Evolutionary conservation across 2,329 filamentous ascomycete species (phyloP).

Genomic region (Trichoderma breve): DNA sequence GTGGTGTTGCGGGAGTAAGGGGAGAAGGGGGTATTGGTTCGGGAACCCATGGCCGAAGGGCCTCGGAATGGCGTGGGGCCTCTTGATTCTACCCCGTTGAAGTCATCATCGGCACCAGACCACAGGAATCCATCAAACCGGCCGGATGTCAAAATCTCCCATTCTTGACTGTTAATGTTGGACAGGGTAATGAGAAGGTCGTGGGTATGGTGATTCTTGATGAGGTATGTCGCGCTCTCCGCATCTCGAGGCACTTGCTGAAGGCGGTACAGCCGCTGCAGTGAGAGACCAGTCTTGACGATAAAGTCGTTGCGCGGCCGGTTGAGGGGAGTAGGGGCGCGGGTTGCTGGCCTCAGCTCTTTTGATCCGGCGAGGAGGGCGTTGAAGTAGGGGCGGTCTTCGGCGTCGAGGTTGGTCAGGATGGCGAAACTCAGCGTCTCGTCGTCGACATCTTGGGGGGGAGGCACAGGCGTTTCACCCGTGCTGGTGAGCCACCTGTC

Average conservation of each 20-base stretch:
- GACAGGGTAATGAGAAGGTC: constrained; percentile 83
- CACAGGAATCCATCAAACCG: constrained; percentile 95
- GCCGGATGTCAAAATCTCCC: constrained; percentile 92
- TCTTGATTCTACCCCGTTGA: constrained; percentile 48
- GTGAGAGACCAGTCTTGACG: constrained; percentile 69
- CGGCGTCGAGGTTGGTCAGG: constrained; percentile 75
- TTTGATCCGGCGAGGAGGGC: constrained; percentile 66
- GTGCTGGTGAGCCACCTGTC: constrained; percentile 86
- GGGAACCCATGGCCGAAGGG: constrained; percentile 43
- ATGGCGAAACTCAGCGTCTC: constrained; percentile 94
- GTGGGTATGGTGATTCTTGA: constrained; percentile 79
- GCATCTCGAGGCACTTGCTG: constrained; percentile 73
- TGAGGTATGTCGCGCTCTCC: constrained; percentile 79
- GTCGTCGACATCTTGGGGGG: constrained; percentile 87
- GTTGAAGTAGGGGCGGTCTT: constrained; percentile 78
- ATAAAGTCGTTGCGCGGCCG: constrained; percentile 71
- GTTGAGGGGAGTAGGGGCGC: constrained; percentile 67
- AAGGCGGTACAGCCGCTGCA: constrained; percentile 83
- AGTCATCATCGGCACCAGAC: constrained; percentile 75
- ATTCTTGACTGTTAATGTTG: constrained; percentile 87
- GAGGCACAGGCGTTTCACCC: constrained; percentile 67
- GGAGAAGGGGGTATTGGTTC: constrained; percentile 49
- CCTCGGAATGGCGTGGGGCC: constrained; percentile 53
- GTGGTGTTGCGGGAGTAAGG: constrained; percentile 57
- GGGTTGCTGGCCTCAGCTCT: constrained; percentile 54